Percentiles rank a stretch among this genome's conserved stretches.
phyloP scores from a whole-genome alignment of 495 filamentous ascomycete genomes.

The Penicillium parvum region DNA sequence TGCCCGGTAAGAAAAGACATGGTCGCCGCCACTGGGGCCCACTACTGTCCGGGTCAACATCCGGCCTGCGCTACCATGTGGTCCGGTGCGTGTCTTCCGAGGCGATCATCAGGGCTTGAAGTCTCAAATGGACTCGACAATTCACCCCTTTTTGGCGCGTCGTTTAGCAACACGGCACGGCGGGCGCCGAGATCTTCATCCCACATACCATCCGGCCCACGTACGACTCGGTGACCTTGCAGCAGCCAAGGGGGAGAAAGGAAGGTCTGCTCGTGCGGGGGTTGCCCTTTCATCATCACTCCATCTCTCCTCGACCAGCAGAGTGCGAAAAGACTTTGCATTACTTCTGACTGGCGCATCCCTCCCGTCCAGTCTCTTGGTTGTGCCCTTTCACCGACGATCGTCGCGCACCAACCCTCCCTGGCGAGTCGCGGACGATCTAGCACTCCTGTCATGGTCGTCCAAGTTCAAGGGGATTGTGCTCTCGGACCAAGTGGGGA shows the following conservation, averaged over 20 bases:
- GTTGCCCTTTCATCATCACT: slow-evolving; percentile 1
- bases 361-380: neutral
- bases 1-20: slow-evolving; percentile 1
- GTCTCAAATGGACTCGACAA: neutral
- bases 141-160: neutral
- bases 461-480: neutral
- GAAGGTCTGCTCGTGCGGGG: slow-evolving; percentile 4
- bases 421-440: slow-evolving; percentile 1
- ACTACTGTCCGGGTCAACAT: slow-evolving; percentile 24
- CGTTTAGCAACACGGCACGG: slow-evolving; percentile 15
- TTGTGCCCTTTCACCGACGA: neutral
- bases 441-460: slow-evolving; percentile 4
- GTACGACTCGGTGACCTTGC: neutral
- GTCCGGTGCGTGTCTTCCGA: slow-evolving; percentile 30
- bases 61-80: slow-evolving; percentile 29
- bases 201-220: slow-evolving; percentile 9
- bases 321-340: no score
- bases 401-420: slow-evolving; percentile 3
- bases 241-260: neutral
- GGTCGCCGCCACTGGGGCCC: slow-evolving; percentile 12
- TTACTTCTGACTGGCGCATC: slow-evolving; percentile 2
- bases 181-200: slow-evolving; percentile 26
- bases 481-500: slow-evolving; percentile 13
- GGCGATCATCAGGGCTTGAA: slow-evolving; percentile 25
- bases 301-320: neutral